Conservation (phyloP, 768 basidiomycete genomes). For the Auricularia sp. region DNA sequence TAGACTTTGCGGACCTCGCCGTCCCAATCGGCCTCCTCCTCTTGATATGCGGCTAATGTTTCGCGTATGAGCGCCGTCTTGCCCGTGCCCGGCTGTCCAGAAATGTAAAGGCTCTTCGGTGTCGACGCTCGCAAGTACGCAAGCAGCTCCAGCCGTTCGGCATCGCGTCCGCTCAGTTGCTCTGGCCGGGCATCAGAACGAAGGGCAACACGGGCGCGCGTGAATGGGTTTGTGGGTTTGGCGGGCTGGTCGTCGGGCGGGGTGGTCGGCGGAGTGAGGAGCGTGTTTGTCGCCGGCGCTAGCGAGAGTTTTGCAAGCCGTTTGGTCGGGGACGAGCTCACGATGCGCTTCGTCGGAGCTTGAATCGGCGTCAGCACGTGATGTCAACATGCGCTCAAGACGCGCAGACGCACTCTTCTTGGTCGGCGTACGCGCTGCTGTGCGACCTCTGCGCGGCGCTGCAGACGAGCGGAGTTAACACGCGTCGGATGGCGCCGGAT, state of each 20-base stretch:
- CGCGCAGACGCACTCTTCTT: background rate
- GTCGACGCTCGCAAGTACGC: slow-evolving; percentile 46
- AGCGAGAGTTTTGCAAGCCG: background rate
- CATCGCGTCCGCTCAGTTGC: slow-evolving; percentile 57
- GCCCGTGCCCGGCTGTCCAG: slow-evolving; percentile 87
- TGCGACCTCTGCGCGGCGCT: background rate
- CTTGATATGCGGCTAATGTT: slow-evolving; percentile 32
- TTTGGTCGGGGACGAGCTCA: background rate
- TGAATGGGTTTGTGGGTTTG: slow-evolving; percentile 9
- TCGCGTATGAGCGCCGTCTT: slow-evolving; percentile 80
- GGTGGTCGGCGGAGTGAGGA: background rate
- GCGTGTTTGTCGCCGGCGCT: background rate
- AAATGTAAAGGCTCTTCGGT: slow-evolving; percentile 64
- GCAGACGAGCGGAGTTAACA: background rate
- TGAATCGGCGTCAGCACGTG: too few relatives aligned
- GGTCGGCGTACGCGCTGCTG: background rate
- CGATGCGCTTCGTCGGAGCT: too few relatives aligned
- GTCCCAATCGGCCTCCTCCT: slow-evolving; percentile 23
- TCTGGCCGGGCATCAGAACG: slow-evolving; percentile 55
- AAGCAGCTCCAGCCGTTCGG: slow-evolving; percentile 48
- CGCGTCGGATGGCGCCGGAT: background rate
- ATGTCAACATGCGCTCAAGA: background rate
- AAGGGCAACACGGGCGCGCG: slow-evolving; percentile 58
- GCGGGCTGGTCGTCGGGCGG: background rate
- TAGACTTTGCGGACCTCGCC: slow-evolving; percentile 35